phyloP scores from a whole-genome alignment of 2,329 filamentous ascomycete species.

The Penicillium capsulatum region DNA sequence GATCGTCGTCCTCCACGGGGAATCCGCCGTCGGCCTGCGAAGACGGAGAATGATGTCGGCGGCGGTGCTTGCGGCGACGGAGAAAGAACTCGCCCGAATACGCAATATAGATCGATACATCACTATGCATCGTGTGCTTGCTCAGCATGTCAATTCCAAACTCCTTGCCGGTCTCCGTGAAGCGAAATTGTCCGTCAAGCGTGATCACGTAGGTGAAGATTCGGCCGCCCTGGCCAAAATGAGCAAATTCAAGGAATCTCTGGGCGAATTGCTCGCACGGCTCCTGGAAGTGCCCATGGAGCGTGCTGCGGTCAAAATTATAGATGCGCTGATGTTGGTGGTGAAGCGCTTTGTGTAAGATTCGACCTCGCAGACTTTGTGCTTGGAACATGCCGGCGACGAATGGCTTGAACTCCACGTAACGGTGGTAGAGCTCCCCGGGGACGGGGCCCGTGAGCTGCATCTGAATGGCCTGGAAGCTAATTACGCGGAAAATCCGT shows the following conservation, averaged over 20 bases:
- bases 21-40: slow-evolving; percentile 33
- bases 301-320: slow-evolving; percentile 74
- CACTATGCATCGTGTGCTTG: slow-evolving; percentile 96
- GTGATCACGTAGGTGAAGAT: slow-evolving; percentile 92
- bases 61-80: slow-evolving; percentile 57
- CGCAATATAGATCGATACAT: slow-evolving; percentile 86
- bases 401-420: slow-evolving; percentile 87
- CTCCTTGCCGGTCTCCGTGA: slow-evolving; percentile 93
- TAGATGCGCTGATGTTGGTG: slow-evolving; percentile 88
- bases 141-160: slow-evolving; percentile 89
- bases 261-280: slow-evolving; percentile 67
- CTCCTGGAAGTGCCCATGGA: slow-evolving; percentile 63
- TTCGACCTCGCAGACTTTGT: slow-evolving; percentile 69
- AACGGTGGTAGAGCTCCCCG: slow-evolving; percentile 77
- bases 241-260: slow-evolving; percentile 79
- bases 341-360: slow-evolving; percentile 80
- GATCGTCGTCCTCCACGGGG: slow-evolving; percentile 29
- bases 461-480: slow-evolving; percentile 90
- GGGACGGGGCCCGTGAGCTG: slow-evolving; percentile 83
- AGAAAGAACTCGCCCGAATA: slow-evolving; percentile 93
- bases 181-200: slow-evolving; percentile 78
- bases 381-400: slow-evolving; percentile 84
- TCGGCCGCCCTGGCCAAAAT: slow-evolving; percentile 79
- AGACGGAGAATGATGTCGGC: slow-evolving; percentile 28
- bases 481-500: slow-evolving; percentile 35